Evolutionary conservation across 768 basidiomycete genomes (phyloP).

Genomic region (Trametes meyenii): DNA sequence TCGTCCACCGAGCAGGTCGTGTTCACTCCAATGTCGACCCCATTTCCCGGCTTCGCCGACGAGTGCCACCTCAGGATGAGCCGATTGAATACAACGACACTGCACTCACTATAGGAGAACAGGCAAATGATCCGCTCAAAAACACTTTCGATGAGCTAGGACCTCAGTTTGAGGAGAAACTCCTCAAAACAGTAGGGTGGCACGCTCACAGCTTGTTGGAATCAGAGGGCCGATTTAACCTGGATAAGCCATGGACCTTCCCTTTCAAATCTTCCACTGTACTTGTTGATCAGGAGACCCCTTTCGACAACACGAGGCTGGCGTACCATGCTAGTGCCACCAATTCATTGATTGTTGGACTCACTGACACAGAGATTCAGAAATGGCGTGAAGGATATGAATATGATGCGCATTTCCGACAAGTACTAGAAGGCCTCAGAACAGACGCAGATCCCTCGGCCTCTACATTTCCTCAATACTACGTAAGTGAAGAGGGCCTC

Average conservation of each 20-base stretch:
- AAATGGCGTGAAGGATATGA: background rate
- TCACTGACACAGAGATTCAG: no score
- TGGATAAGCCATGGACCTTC: no score
- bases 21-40: constrained; percentile 47
- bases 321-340: no score
- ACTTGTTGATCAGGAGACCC: no score
- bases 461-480: background rate
- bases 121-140: constrained; percentile 28
- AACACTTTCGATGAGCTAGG: constrained; percentile 35
- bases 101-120: background rate
- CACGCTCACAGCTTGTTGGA: background rate
- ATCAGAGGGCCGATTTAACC: no score
- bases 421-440: background rate
- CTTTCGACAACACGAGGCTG: no score
- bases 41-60: constrained; percentile 36
- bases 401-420: background rate
- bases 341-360: no score
- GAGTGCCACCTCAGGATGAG: constrained; percentile 25
- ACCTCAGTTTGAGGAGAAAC: constrained; percentile 30
- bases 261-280: no score
- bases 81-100: constrained; percentile 13
- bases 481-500: background rate
- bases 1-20: constrained; percentile 42
- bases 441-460: background rate
- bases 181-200: constrained; percentile 25